phyloP scores from a whole-genome alignment of 306 rosid genomes.

The Rosa chinensis region DNA sequence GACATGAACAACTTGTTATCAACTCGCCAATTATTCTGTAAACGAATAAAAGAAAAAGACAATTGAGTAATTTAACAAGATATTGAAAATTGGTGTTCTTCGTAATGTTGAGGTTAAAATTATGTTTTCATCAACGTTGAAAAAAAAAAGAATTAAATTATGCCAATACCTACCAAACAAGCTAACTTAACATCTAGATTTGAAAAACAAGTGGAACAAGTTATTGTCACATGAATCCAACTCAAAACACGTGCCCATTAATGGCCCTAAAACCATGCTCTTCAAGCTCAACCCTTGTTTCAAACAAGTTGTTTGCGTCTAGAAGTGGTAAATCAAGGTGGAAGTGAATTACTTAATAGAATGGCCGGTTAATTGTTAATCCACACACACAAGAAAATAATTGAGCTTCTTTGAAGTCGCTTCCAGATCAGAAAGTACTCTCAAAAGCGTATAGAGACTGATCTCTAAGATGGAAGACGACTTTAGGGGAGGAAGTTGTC shows the following conservation, averaged over 20 bases:
- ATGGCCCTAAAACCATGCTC: neutral
- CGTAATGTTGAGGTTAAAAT: neutral
- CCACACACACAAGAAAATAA: neutral
- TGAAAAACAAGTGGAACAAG: neutral
- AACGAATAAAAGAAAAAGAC: too few relatives aligned
- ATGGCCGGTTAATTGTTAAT: neutral
- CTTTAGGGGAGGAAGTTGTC: neutral
- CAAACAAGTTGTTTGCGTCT: neutral
- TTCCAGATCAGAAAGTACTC: neutral
- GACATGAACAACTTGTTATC: too few relatives aligned
- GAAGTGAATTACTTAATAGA: neutral
- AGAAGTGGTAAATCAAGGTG: neutral
- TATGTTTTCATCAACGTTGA: neutral
- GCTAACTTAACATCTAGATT: neutral
- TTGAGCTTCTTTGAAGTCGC: constrained; percentile 17
- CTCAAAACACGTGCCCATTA: neutral
- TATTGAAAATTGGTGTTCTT: neutral
- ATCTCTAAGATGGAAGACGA: neutral
- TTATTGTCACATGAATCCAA: constrained; percentile 6
- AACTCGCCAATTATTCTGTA: too few relatives aligned
- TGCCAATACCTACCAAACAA: neutral
- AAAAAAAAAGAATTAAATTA: too few relatives aligned
- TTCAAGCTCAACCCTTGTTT: neutral
- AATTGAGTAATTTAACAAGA: neutral
- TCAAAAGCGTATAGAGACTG: neutral